Evolutionary conservation across 495 filamentous ascomycete genomes (phyloP).

Genomic region (Xylaria grammica): DNA sequence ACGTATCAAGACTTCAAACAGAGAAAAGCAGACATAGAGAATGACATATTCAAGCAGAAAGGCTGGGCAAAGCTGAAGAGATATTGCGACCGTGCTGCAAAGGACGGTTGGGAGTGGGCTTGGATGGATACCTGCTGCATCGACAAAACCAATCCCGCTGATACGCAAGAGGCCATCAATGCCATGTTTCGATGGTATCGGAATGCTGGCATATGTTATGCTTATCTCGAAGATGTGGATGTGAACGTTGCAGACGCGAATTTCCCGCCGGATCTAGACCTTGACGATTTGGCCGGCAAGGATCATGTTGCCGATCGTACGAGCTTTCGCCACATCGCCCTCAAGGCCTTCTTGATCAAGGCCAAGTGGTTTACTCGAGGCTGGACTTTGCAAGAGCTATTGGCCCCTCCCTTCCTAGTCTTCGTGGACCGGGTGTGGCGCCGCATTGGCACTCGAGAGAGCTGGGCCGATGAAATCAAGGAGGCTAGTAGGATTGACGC

Average conservation of each 20-base stretch:
- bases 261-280: no score
- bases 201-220: slow-evolving; percentile 37
- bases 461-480: neutral
- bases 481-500: neutral
- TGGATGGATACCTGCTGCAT: slow-evolving; percentile 45
- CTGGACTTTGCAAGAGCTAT: neutral
- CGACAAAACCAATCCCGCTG: slow-evolving; percentile 41
- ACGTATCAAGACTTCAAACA: slow-evolving; percentile 1
- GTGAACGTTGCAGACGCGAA: no score
- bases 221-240: slow-evolving; percentile 33
- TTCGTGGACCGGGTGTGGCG: neutral
- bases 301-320: neutral
- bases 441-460: neutral
- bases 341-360: neutral
- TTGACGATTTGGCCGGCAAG: neutral
- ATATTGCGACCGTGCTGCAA: neutral
- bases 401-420: neutral
- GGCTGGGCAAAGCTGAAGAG: neutral
- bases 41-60: slow-evolving; percentile 7
- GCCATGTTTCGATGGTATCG: slow-evolving; percentile 49
- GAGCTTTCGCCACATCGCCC: neutral
- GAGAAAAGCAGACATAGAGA: no score
- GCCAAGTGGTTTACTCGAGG: neutral
- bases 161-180: slow-evolving; percentile 45
- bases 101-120: slow-evolving; percentile 23